Percentiles rank a stretch among this genome's conserved stretches.
Conservation (phyloP, 108 stramenopile species). For the Chaetoceros tenuissimus region DNA sequence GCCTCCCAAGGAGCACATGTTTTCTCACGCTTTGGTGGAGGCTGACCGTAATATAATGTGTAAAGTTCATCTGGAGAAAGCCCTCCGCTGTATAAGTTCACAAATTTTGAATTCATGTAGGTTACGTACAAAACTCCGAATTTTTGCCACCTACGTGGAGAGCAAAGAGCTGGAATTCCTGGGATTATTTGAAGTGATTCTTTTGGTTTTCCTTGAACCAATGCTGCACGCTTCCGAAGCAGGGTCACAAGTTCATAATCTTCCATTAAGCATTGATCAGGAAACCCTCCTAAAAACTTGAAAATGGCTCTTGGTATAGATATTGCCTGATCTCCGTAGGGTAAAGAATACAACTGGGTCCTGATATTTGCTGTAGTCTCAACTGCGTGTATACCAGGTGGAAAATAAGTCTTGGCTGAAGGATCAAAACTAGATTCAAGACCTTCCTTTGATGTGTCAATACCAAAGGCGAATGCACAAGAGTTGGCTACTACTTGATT, state of each 20-base stretch:
- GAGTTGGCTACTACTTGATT: slow-evolving; percentile 24
- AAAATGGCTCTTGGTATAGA: slow-evolving; percentile 63
- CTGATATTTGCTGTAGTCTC: slow-evolving; percentile 52
- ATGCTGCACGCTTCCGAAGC: slow-evolving; percentile 43
- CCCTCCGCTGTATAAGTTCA: slow-evolving; percentile 44
- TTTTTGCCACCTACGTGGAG: slow-evolving; percentile 79
- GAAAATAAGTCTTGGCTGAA: slow-evolving; percentile 3
- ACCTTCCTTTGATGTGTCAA: slow-evolving; percentile 42
- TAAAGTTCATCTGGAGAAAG: slow-evolving; percentile 48
- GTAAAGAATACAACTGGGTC: slow-evolving; percentile 48
- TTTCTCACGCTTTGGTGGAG: slow-evolving; percentile 18
- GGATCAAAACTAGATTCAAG: slow-evolving; percentile 21
- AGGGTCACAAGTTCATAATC: slow-evolving; percentile 77
- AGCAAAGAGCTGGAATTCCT: slow-evolving; percentile 46
- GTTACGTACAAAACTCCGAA: slow-evolving; percentile 65
- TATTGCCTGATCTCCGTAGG: slow-evolving; percentile 81
- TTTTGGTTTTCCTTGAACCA: slow-evolving; percentile 7
- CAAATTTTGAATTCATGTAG: slow-evolving; percentile 48
- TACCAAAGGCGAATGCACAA: slow-evolving; percentile 67
- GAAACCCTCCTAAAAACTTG: slow-evolving; percentile 71
- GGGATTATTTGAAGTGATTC: slow-evolving; percentile 38
- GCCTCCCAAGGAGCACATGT: slow-evolving; percentile 13
- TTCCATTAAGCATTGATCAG: slow-evolving; percentile 82
- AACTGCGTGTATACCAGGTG: slow-evolving; percentile 50
- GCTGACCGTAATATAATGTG: slow-evolving; percentile 39